Conservation (phyloP, 2,329 filamentous ascomycete genomes). For the Pestalotiopsis sp. region DNA sequence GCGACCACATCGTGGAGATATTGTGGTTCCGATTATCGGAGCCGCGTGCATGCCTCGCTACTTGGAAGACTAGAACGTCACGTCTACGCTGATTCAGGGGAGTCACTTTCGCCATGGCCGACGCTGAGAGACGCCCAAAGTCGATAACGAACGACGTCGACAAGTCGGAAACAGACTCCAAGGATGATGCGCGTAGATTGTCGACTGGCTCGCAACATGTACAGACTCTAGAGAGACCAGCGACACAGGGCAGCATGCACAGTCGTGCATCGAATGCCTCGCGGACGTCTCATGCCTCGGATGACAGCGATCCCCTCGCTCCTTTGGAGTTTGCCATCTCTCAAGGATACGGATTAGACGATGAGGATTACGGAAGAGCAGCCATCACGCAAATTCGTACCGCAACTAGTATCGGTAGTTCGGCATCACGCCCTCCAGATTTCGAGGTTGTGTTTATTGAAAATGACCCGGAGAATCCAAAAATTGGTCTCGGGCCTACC, state of each 20-base stretch:
- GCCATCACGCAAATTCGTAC: slow-evolving; percentile 47
- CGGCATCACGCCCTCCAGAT: slow-evolving; percentile 51
- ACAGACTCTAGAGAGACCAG: not conserved
- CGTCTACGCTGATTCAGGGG: not conserved
- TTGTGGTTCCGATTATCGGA: not conserved
- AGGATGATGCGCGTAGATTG: not conserved
- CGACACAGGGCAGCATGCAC: not conserved
- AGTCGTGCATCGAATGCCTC: not conserved
- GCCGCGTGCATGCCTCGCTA: not conserved
- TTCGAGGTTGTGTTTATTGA: slow-evolving; percentile 76
- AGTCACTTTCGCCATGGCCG: not conserved
- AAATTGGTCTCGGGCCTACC: slow-evolving; percentile 64
- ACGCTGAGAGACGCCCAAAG: not conserved
- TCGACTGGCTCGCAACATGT: not conserved
- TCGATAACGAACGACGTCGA: not conserved
- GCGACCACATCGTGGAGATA: not conserved
- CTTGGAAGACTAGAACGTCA: not conserved
- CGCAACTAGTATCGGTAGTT: slow-evolving; percentile 44
- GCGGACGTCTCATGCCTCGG: slow-evolving; percentile 23
- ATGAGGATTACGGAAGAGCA: slow-evolving; percentile 37
- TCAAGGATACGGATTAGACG: slow-evolving; percentile 33
- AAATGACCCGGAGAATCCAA: slow-evolving; percentile 65
- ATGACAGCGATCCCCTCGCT: slow-evolving; percentile 26
- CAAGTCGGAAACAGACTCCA: not conserved
- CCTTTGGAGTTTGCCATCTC: slow-evolving; percentile 29